Evolutionary conservation across 2,329 filamentous ascomycete species (phyloP).

Genomic region (Colletotrichum musae): DNA sequence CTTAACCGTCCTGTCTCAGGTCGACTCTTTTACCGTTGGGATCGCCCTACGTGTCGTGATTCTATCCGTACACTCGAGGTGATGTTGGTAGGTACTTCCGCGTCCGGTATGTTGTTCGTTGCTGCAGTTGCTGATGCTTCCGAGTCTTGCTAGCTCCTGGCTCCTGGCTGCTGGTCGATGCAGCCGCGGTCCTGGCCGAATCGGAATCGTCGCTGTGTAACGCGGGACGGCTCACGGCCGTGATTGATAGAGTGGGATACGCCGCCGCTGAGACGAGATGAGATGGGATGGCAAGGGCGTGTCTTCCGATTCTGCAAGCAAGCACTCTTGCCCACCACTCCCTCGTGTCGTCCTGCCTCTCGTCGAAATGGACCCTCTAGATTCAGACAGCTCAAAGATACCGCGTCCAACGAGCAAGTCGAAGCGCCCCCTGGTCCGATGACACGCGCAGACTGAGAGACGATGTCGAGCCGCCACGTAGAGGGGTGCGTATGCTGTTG

Average conservation of each 20-base stretch:
- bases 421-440: not conserved
- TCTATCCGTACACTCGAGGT: too few relatives aligned
- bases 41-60: conserved; percentile 13
- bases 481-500: not conserved
- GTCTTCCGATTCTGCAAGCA: conserved; percentile 20
- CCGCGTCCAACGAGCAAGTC: conserved; percentile 12
- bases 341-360: conserved; percentile 23
- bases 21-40: not conserved
- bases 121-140: not conserved
- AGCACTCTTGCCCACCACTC: not conserved
- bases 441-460: not conserved
- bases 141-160: too few relatives aligned
- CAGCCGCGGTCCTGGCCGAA: conserved; percentile 6
- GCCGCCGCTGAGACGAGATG: not conserved
- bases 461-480: conserved; percentile 2
- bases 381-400: not conserved
- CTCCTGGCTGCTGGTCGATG: too few relatives aligned
- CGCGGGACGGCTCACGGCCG: conserved; percentile 10
- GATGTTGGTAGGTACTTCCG: too few relatives aligned
- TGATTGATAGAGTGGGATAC: not conserved
- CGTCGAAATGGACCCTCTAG: not conserved
- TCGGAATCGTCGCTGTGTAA: conserved; percentile 18
- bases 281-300: conserved; percentile 15
- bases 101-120: not conserved
- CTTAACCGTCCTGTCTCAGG: conserved; percentile 13